Conservation (phyloP, 306 rosid genomes). For the Prunus kanzakura region DNA sequence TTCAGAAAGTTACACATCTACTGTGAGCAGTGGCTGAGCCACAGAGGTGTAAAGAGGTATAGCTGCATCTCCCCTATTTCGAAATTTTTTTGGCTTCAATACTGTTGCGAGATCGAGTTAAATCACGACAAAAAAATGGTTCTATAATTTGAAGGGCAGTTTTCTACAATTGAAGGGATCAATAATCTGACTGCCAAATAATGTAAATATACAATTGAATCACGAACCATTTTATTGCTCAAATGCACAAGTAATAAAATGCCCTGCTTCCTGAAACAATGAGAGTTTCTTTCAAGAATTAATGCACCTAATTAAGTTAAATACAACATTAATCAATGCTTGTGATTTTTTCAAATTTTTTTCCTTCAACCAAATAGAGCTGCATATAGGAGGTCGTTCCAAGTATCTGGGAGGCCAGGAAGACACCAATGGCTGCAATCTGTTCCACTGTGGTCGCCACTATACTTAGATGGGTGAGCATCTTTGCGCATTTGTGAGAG, state of each 20-base stretch:
- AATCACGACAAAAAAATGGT: no score
- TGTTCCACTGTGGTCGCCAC: conserved; percentile 41
- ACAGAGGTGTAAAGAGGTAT: no score
- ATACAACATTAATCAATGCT: neutral
- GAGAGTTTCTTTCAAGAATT: conserved; percentile 17
- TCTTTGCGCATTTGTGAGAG: conserved; percentile 84
- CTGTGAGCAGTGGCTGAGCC: accelerated
- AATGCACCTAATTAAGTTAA: neutral
- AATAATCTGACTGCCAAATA: conserved; percentile 28
- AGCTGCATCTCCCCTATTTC: accelerated
- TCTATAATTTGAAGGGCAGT: no score
- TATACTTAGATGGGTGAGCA: conserved; percentile 73
- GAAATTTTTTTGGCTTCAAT: accelerated
- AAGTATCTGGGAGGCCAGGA: conserved; percentile 93
- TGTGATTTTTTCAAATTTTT: neutral
- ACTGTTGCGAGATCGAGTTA: no score
- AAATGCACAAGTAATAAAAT: conserved; percentile 26
- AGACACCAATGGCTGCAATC: conserved; percentile 99
- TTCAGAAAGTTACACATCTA: no score
- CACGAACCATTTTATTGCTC: conserved; percentile 47
- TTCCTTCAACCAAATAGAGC: conserved; percentile 45
- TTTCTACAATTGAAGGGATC: no score
- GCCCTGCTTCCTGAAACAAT: conserved; percentile 19
- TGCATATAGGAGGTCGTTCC: conserved; percentile 78
- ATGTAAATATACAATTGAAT: conserved; percentile 32